A percentile compares a stretch with the other conserved stretches of the same genome.
These are phyloP conservation scores for Boletus speciosus DNA, from an alignment of 768 basidiomycete species.

Conservation along the genomic window DNA sequence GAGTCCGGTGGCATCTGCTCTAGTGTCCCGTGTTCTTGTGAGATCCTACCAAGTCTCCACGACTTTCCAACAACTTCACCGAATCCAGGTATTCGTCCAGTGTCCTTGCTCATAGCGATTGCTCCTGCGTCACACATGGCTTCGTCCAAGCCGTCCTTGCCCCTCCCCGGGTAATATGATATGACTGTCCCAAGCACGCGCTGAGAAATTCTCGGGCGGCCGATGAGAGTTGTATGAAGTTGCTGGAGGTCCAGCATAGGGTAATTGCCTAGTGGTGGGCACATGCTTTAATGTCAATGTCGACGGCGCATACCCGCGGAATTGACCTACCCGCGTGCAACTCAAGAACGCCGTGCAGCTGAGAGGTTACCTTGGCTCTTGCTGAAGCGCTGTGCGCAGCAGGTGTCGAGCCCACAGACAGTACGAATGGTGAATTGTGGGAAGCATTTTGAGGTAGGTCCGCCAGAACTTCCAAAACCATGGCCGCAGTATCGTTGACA, in stretches of 20 bases:
- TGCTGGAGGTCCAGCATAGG: conserved; percentile 84
- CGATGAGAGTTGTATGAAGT: conserved; percentile 66
- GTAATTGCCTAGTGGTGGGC: conserved; percentile 59
- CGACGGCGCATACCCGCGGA: neutral
- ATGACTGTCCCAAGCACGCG: conserved; percentile 69
- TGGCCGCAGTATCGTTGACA: conserved; percentile 62
- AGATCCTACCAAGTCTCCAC: conserved; percentile 63
- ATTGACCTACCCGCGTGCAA: conserved; percentile 62
- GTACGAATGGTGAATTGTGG: conserved; percentile 52
- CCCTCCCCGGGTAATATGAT: conserved; percentile 75
- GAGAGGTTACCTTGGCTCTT: conserved; percentile 42
- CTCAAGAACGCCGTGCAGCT: conserved; percentile 63
- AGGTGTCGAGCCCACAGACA: conserved; percentile 86
- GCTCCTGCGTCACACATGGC: conserved; percentile 83
- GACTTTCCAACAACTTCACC: conserved; percentile 67
- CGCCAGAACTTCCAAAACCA: conserved; percentile 48
- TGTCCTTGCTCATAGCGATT: conserved; percentile 86
- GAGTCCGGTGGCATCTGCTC: conserved; percentile 32
- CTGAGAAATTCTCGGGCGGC: conserved; percentile 55
- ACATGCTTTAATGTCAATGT: neutral
- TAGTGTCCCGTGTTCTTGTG: conserved; percentile 79
- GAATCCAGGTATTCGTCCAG: conserved; percentile 65
- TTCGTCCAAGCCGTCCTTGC: conserved; percentile 59
- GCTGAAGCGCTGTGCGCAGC: conserved; percentile 75
- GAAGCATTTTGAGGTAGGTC: conserved; percentile 30